These are phyloP conservation scores for Hypoxylon cercidicola DNA, from an alignment of 495 filamentous ascomycete species.

Conservation along the genomic window DNA sequence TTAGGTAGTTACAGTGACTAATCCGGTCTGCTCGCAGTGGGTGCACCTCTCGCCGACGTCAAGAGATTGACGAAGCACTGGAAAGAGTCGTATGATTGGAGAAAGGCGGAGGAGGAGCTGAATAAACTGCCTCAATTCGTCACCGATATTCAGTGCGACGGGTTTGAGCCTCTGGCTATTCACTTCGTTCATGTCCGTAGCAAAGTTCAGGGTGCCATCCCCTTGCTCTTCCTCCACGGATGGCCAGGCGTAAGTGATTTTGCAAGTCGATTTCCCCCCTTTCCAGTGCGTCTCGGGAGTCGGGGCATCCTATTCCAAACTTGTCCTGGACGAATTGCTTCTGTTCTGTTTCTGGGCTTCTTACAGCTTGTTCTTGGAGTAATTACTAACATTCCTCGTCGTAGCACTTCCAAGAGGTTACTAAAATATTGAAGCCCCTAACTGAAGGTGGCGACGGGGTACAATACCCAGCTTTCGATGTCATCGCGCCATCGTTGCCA, in stretches of 20 bases:
- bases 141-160: conserved; percentile 59
- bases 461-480: conserved; percentile 65
- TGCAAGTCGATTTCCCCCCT: too few species aligned
- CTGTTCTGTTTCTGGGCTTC: too few species aligned
- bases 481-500: conserved; percentile 73
- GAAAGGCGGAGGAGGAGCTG: conserved; percentile 55
- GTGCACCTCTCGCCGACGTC: conserved; percentile 61
- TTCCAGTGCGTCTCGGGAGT: too few species aligned
- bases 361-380: too few species aligned
- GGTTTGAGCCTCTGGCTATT: conserved; percentile 58
- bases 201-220: conserved; percentile 59
- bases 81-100: conserved; percentile 60
- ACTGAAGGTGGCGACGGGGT: conserved; percentile 52
- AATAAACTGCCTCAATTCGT: conserved; percentile 68
- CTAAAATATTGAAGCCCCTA: conserved; percentile 68
- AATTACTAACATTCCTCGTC: too few species aligned
- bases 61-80: conserved; percentile 62
- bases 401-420: conserved; percentile 69
- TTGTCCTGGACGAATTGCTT: too few species aligned
- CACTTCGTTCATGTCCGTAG: conserved; percentile 67
- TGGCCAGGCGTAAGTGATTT: conserved; percentile 63
- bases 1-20: background rate
- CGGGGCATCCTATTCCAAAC: too few species aligned
- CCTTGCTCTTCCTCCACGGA: conserved; percentile 68
- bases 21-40: conserved; percentile 35